Percentiles rank a stretch among this genome's conserved stretches.
Conservation (phyloP, 148 eudicot genomes). For the Cornus florida region DNA sequence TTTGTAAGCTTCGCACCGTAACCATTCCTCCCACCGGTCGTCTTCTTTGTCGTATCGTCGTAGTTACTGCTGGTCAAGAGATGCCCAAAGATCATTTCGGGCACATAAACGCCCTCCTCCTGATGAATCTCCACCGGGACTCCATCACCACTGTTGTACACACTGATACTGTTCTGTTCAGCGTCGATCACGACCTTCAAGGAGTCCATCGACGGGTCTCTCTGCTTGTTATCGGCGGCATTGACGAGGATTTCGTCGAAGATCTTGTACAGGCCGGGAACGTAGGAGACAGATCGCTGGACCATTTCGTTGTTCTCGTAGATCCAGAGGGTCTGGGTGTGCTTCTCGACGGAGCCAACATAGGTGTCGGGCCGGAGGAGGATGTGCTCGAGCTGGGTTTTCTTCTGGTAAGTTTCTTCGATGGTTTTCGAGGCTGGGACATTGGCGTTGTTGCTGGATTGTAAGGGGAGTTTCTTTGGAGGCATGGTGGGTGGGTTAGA, state of each 20-base stretch:
- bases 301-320: conserved; percentile 44
- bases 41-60: too few species aligned
- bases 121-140: conserved; percentile 73
- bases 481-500: too few species aligned
- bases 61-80: too few species aligned
- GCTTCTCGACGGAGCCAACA: conserved; percentile 72
- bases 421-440: too few species aligned
- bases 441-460: too few species aligned
- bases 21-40: too few species aligned
- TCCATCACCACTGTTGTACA: conserved; percentile 73
- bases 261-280: conserved; percentile 77
- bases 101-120: conserved; percentile 58
- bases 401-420: too few species aligned
- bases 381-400: too few species aligned
- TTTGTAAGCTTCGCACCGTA: conserved; percentile 59
- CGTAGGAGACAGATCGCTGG: conserved; percentile 33
- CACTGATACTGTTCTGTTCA: conserved; percentile 46
- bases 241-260: conserved; percentile 83
- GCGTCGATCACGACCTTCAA: conserved; percentile 18
- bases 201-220: conserved; percentile 63
- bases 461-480: too few species aligned
- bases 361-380: conserved; percentile 64
- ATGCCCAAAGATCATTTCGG: too few species aligned
- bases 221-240: conserved; percentile 79
- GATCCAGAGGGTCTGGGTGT: conserved; percentile 61